A percentile compares a stretch with the other conserved stretches of the same genome.
Evolutionary conservation across 768 basidiomycete genomes (phyloP).

Genomic region (Daedaleopsis sinensis): DNA sequence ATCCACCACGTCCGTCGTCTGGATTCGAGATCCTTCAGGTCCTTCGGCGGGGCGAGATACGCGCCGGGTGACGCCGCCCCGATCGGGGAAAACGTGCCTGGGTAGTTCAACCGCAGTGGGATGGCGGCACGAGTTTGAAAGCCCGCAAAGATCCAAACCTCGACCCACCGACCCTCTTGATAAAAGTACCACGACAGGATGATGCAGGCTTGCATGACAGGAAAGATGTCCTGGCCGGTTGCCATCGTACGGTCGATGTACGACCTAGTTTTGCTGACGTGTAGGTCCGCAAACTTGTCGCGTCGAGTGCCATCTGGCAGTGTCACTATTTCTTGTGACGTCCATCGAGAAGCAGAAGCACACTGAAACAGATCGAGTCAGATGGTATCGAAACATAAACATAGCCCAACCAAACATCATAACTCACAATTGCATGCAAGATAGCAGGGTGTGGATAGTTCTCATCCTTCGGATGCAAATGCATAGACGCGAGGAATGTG

Average conservation of each 20-base stretch:
- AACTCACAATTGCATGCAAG: constrained; percentile 83
- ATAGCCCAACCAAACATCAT: background rate
- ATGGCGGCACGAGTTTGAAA: constrained; percentile 84
- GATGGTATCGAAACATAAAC: constrained; percentile 7
- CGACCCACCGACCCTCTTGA: constrained; percentile 87
- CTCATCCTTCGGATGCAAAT: constrained; percentile 76
- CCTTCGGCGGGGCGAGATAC: constrained; percentile 80
- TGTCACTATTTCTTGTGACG: constrained; percentile 66
- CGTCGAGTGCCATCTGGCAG: constrained; percentile 74
- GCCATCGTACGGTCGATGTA: constrained; percentile 91
- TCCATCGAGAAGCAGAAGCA: constrained; percentile 83
- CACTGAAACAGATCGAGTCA: constrained; percentile 50
- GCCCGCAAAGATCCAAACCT: constrained; percentile 89
- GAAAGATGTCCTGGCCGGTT: constrained; percentile 86
- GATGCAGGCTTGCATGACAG: constrained; percentile 85
- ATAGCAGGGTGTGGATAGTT: constrained; percentile 89
- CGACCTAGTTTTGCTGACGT: constrained; percentile 83
- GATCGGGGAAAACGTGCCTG: constrained; percentile 72
- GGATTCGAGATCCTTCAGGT: constrained; percentile 73
- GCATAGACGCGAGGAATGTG: constrained; percentile 79
- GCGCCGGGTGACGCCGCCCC: constrained; percentile 72
- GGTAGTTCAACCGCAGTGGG: constrained; percentile 82
- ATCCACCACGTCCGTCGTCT: constrained; percentile 90
- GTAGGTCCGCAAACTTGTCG: constrained; percentile 87
- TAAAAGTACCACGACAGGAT: constrained; percentile 91